These are phyloP conservation scores for Lactarius trivialis DNA, from an alignment of 768 basidiomycete species.

Conservation along the genomic window DNA sequence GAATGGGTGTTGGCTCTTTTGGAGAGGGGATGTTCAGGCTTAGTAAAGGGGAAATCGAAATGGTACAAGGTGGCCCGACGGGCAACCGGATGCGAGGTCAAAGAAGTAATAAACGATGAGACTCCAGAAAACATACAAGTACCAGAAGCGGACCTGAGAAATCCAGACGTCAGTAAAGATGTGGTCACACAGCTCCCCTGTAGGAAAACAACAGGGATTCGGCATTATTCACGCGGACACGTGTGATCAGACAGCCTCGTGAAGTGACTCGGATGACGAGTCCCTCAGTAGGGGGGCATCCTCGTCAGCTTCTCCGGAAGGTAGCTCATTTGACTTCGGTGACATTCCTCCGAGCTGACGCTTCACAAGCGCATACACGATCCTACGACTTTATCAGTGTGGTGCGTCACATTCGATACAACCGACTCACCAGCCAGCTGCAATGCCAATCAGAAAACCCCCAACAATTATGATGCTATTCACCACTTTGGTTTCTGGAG, in stretches of 20 bases:
- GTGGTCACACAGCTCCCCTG: not conserved
- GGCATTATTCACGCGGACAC: not conserved
- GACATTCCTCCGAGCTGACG: conserved; percentile 44
- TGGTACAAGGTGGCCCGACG: conserved; percentile 28
- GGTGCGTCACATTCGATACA: not conserved
- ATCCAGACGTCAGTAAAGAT: not conserved
- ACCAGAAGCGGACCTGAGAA: not conserved
- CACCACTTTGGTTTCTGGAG: conserved; percentile 54
- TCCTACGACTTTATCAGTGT: conserved; percentile 36
- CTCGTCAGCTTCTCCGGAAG: conserved; percentile 55
- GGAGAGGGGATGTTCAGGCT: conserved; percentile 62
- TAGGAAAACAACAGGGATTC: not conserved
- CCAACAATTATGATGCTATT: conserved; percentile 53
- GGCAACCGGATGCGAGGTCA: conserved; percentile 16
- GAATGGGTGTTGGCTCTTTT: conserved; percentile 77
- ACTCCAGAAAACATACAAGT: conserved; percentile 26
- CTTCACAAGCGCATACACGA: conserved; percentile 59
- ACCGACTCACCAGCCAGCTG: conserved; percentile 58
- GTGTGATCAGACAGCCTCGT: conserved; percentile 15
- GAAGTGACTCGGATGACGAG: conserved; percentile 25
- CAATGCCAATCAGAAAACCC: conserved; percentile 51
- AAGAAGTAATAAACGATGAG: conserved; percentile 27
- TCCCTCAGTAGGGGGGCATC: conserved; percentile 47
- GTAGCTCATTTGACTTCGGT: conserved; percentile 46
- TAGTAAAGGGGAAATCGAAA: conserved; percentile 50